phyloP scores from a whole-genome alignment of 2,329 filamentous ascomycete species.

The Neopestalotiopsis sp. region DNA sequence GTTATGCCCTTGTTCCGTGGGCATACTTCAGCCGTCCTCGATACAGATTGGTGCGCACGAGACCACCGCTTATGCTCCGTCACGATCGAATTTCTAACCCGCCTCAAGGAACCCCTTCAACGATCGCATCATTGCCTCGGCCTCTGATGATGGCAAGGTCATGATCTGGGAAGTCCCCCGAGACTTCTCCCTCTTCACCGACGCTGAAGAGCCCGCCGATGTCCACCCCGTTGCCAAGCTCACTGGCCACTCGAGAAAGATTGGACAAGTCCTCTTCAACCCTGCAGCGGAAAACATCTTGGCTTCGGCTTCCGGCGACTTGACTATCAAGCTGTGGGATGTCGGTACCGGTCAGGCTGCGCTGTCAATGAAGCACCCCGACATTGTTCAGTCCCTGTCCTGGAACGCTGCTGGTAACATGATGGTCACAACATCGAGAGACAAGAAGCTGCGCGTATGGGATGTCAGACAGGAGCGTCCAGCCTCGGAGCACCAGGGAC shows the following conservation, averaged over 20 bases:
- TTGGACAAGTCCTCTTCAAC: constrained; percentile 98
- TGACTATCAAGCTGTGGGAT: constrained; percentile 96
- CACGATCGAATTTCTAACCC: constrained; percentile 34
- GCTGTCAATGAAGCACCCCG: constrained; percentile 81
- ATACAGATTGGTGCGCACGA: constrained; percentile 85
- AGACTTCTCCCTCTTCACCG: constrained; percentile 82
- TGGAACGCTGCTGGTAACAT: constrained; percentile 91
- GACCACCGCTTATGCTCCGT: constrained; percentile 22
- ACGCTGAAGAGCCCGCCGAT: constrained; percentile 83
- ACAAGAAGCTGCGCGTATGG: constrained; percentile 98
- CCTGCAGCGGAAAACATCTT: constrained; percentile 94
- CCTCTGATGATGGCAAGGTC: constrained; percentile 95
- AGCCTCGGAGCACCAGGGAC: constrained; percentile 82
- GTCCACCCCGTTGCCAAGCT: constrained; percentile 83
- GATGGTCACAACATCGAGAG: constrained; percentile 90
- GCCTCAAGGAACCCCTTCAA: constrained; percentile 87
- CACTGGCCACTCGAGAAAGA: constrained; percentile 89
- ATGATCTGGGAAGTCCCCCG: constrained; percentile 96
- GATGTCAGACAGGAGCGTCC: constrained; percentile 93
- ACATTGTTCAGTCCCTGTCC: constrained; percentile 93
- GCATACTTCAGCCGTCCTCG: constrained; percentile 92
- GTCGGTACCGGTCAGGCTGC: constrained; percentile 77
- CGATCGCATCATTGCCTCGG: constrained; percentile 89
- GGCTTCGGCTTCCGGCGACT: constrained; percentile 93
- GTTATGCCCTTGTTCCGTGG: constrained; percentile 94